Evolutionary conservation across 2,329 filamentous ascomycete species (phyloP).

Genomic region (Proliferodiscus dingleyae): DNA sequence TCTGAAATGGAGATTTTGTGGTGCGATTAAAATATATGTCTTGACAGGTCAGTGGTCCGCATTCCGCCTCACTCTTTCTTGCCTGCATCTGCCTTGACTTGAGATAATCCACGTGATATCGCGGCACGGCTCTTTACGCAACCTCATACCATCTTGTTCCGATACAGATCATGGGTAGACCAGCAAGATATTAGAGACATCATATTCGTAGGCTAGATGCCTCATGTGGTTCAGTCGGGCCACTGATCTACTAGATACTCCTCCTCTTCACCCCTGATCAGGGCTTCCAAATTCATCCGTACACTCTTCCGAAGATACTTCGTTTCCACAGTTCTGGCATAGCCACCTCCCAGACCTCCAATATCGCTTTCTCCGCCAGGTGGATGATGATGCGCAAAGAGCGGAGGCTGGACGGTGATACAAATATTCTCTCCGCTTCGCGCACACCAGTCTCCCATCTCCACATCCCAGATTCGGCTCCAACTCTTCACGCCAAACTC

Average conservation of each 20-base stretch:
- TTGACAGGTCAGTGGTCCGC: too few relatives aligned
- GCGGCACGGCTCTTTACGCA: too few relatives aligned
- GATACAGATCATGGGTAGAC: too few relatives aligned
- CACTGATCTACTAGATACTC: constrained; percentile 17
- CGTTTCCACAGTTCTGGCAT: constrained; percentile 16
- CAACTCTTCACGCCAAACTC: constrained; percentile 16
- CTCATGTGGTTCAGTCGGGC: constrained; percentile 16
- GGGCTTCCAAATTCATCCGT: constrained; percentile 16
- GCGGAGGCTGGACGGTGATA: constrained; percentile 15
- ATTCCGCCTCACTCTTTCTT: too few relatives aligned
- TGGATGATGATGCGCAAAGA: constrained; percentile 20
- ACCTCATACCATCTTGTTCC: too few relatives aligned
- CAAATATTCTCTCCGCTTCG: constrained; percentile 12
- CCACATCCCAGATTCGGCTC: constrained; percentile 15
- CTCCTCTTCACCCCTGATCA: constrained; percentile 8
- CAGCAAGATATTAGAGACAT: too few relatives aligned
- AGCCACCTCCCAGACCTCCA: constrained; percentile 16
- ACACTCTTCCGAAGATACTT: constrained; percentile 19
- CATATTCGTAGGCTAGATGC: too few relatives aligned
- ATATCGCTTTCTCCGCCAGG: constrained; percentile 17
- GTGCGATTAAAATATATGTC: too few relatives aligned
- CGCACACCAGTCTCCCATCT: constrained; percentile 19
- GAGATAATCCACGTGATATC: too few relatives aligned
- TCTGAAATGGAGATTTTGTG: too few relatives aligned
- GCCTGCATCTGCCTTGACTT: too few relatives aligned